Percentiles rank a stretch among this genome's conserved stretches.
Conservation (phyloP, 352 stramenopile species). For the Sclerospora graminicola region DNA sequence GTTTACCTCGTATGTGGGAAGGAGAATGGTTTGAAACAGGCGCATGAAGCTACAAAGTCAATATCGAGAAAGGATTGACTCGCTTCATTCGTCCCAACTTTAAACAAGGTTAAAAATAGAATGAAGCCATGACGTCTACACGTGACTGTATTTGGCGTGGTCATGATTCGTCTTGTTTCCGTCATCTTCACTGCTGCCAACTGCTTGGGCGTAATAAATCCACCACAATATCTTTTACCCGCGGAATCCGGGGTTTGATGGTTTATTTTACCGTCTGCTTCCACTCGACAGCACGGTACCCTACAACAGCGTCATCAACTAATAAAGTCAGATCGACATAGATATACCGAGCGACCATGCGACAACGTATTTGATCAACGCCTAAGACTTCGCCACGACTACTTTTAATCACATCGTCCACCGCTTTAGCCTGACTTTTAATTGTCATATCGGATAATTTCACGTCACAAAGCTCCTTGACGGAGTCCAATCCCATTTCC, state of each 20-base stretch:
- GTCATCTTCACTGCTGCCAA: conserved; percentile 2
- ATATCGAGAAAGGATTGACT: too few relatives aligned
- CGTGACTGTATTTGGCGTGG: neutral
- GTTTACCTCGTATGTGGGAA: too few relatives aligned
- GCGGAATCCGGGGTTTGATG: too few relatives aligned
- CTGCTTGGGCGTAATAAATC: conserved; percentile 31
- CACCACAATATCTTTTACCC: conserved; percentile 55
- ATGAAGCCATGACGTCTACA: too few relatives aligned
- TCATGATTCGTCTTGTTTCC: conserved; percentile 3
- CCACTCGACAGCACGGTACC: conserved; percentile 39
- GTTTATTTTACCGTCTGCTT: conserved; percentile 46
- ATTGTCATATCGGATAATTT: conserved; percentile 34
- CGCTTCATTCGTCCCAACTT: too few relatives aligned
- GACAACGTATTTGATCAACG: conserved; percentile 43
- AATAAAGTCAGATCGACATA: conserved; percentile 46
- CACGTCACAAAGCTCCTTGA: too few relatives aligned
- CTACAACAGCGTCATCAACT: conserved; percentile 14
- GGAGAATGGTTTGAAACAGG: too few relatives aligned
- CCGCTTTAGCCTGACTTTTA: conserved; percentile 22
- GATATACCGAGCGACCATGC: conserved; percentile 43
- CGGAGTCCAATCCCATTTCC: conserved; percentile 54
- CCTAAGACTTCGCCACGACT: conserved; percentile 35
- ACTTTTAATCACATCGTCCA: conserved; percentile 25
- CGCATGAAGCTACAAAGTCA: too few relatives aligned
- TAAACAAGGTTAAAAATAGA: too few relatives aligned